phyloP scores from a whole-genome alignment of 768 basidiomycete species.

The Tylopilus subfusipes region DNA sequence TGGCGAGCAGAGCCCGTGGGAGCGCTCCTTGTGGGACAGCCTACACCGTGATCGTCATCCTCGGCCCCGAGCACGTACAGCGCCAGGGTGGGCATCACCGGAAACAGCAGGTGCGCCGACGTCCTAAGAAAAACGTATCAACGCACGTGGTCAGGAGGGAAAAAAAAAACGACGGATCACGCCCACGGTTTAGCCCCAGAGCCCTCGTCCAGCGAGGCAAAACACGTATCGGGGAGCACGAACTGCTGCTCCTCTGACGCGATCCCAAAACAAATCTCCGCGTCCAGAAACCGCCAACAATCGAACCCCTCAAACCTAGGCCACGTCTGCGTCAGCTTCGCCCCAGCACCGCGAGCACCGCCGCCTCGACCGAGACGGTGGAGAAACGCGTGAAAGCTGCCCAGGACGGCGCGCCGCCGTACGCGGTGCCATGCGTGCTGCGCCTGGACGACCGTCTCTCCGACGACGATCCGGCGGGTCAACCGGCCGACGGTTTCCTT shows the following conservation, averaged over 20 bases:
- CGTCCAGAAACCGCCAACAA: slow-evolving; percentile 47
- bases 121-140: slow-evolving; percentile 30
- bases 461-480: slow-evolving; percentile 25
- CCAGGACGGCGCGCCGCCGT: slow-evolving; percentile 27
- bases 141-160: not conserved
- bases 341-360: not conserved
- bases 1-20: not conserved
- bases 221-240: slow-evolving; percentile 52
- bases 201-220: slow-evolving; percentile 50
- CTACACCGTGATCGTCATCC: slow-evolving; percentile 16
- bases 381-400: slow-evolving; percentile 30
- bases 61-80: slow-evolving; percentile 48
- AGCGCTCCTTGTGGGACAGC: slow-evolving; percentile 4
- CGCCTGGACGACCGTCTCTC: slow-evolving; percentile 17
- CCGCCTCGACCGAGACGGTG: slow-evolving; percentile 10
- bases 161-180: not conserved
- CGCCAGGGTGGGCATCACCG: slow-evolving; percentile 50
- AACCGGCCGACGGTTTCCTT: slow-evolving; percentile 33
- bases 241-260: slow-evolving; percentile 55
- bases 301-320: slow-evolving; percentile 28
- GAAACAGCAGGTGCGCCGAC: slow-evolving; percentile 52
- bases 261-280: slow-evolving; percentile 53
- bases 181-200: slow-evolving; percentile 34
- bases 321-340: not conserved
- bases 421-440: slow-evolving; percentile 27